Evolutionary conservation across 768 basidiomycete genomes (phyloP).

Genomic region (Daedalea quercina): DNA sequence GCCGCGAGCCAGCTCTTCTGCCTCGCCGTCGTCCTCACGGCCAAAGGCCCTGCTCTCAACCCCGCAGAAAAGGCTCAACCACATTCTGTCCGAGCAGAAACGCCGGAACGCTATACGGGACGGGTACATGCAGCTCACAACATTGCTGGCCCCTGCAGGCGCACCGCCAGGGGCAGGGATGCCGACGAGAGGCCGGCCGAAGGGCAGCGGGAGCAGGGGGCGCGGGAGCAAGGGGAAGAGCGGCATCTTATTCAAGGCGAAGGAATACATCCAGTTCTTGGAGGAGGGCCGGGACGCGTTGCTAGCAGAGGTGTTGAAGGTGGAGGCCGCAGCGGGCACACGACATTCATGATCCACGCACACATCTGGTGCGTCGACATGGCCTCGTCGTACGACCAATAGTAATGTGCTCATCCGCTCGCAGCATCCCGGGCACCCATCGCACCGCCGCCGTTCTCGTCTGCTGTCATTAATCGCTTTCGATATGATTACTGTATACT

Average conservation of each 20-base stretch:
- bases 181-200: slow-evolving; percentile 75
- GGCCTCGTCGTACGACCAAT: no score
- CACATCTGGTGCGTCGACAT: background rate
- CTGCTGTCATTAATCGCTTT: background rate
- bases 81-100: slow-evolving; percentile 93
- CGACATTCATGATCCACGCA: slow-evolving; percentile 9
- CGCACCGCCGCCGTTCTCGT: background rate
- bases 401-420: no score
- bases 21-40: slow-evolving; percentile 4
- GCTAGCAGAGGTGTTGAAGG: slow-evolving; percentile 54
- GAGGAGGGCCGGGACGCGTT: slow-evolving; percentile 76
- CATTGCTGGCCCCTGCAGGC: slow-evolving; percentile 75
- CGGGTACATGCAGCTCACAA: slow-evolving; percentile 81
- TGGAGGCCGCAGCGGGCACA: slow-evolving; percentile 64
- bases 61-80: slow-evolving; percentile 84
- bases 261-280: slow-evolving; percentile 81
- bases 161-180: slow-evolving; percentile 56
- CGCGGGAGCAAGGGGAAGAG: slow-evolving; percentile 80
- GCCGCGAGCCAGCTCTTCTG: background rate
- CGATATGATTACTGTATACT: background rate
- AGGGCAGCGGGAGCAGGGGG: slow-evolving; percentile 57
- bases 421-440: no score
- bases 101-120: slow-evolving; percentile 88
- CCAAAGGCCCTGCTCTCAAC: slow-evolving; percentile 66
- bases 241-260: slow-evolving; percentile 80